Percentiles rank a stretch among this genome's conserved stretches.
Evolutionary conservation across 768 basidiomycete species (phyloP).

Genomic region (Boletus tylopilopsis): DNA sequence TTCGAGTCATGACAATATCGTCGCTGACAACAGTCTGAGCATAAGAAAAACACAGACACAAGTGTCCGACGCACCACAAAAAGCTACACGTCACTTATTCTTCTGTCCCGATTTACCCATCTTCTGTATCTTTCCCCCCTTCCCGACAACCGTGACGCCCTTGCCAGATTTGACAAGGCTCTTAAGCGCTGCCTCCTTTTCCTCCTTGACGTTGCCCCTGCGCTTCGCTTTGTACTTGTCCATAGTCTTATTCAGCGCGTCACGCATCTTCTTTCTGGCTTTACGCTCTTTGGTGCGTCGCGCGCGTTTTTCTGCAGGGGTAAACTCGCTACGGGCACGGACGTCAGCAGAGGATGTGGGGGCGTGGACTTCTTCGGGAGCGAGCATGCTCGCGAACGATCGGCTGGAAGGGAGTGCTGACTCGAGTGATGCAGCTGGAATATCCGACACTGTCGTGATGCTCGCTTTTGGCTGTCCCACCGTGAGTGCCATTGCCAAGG

Average conservation of each 20-base stretch:
- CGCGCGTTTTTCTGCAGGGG: slow-evolving; percentile 77
- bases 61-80: too few relatives aligned
- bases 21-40: not conserved
- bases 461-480: slow-evolving; percentile 72
- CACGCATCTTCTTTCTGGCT: slow-evolving; percentile 62
- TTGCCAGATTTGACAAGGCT: slow-evolving; percentile 80
- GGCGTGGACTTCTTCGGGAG: slow-evolving; percentile 88
- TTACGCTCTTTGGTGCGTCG: slow-evolving; percentile 68
- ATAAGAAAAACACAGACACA: not conserved
- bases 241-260: slow-evolving; percentile 58
- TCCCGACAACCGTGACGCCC: slow-evolving; percentile 87
- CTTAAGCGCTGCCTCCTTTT: slow-evolving; percentile 81
- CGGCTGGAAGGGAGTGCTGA: slow-evolving; percentile 85
- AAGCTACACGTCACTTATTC: slow-evolving; percentile 21
- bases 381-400: slow-evolving; percentile 74
- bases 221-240: slow-evolving; percentile 47
- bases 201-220: slow-evolving; percentile 56
- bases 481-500: not conserved
- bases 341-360: slow-evolving; percentile 47
- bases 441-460: slow-evolving; percentile 81
- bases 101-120: slow-evolving; percentile 6
- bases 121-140: slow-evolving; percentile 42
- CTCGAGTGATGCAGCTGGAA: slow-evolving; percentile 79
- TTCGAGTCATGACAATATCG: not conserved
- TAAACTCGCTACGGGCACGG: slow-evolving; percentile 74